Percentiles rank a stretch among this genome's conserved stretches.
Conservation (phyloP, 495 filamentous ascomycete genomes). For the Aeminium ludgeri region DNA sequence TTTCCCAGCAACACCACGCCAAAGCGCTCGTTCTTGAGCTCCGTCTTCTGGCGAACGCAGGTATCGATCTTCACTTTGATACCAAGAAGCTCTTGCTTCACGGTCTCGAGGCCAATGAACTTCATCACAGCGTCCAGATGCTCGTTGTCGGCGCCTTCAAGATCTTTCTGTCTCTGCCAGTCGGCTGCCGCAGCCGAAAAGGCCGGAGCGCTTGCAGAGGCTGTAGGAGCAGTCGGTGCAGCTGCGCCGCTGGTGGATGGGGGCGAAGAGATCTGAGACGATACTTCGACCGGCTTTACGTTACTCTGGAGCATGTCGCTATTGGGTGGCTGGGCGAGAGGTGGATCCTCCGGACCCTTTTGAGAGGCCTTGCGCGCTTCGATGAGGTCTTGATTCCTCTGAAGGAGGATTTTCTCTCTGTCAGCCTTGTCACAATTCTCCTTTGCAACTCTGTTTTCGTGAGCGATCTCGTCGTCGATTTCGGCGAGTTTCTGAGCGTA, state of each 20-base stretch:
- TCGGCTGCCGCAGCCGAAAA: no score
- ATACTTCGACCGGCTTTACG: no score
- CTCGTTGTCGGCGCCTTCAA: constrained; percentile 32
- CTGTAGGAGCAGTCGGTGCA: no score
- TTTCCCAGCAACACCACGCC: constrained; percentile 55
- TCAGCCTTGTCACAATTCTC: constrained; percentile 31
- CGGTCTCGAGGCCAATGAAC: constrained; percentile 56
- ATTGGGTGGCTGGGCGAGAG: no score
- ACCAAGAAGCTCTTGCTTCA: constrained; percentile 45
- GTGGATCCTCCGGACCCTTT: background rate
- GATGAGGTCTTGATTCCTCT: constrained; percentile 30
- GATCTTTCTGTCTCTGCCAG: constrained; percentile 44
- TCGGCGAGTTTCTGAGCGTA: constrained; percentile 36
- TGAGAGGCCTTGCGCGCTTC: no score
- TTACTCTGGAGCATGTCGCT: no score
- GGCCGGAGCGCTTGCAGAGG: no score
- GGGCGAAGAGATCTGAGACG: no score
- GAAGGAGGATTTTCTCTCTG: constrained; percentile 30
- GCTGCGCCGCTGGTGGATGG: no score
- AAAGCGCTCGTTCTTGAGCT: constrained; percentile 43
- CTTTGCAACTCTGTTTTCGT: constrained; percentile 31
- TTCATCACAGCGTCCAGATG: constrained; percentile 49
- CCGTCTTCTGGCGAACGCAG: constrained; percentile 35
- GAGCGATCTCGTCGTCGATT: constrained; percentile 41
- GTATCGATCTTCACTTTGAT: constrained; percentile 57